Conservation (phyloP, 2,329 filamentous ascomycete genomes). For the Calonectria fujianensis region DNA sequence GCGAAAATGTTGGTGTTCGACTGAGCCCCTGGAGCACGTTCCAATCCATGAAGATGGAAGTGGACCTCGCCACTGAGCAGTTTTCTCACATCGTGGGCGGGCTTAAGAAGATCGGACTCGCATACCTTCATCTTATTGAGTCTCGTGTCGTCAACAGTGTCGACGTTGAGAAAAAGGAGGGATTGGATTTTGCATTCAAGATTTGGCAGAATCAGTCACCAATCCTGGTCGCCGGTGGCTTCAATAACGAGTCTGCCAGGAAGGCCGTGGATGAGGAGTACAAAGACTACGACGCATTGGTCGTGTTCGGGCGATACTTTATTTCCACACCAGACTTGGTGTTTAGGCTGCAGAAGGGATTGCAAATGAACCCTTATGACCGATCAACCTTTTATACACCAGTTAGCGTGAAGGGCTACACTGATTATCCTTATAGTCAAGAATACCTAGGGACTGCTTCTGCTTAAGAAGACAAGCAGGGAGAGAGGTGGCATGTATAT, state of each 20-base stretch:
- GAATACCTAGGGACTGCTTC: not conserved
- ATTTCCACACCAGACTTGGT: constrained; percentile 16
- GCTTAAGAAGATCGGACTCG: constrained; percentile 17
- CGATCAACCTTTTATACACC: constrained; percentile 19
- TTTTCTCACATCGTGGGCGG: constrained; percentile 71
- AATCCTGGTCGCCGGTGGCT: not conserved
- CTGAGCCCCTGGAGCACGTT: constrained; percentile 75
- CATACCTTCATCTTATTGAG: not conserved
- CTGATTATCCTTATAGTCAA: constrained; percentile 19
- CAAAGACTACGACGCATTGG: not conserved
- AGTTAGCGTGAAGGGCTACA: not conserved
- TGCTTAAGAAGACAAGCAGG: not conserved
- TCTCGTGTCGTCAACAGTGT: not conserved
- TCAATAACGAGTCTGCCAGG: not conserved
- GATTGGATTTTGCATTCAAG: not conserved
- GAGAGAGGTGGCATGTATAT: not conserved
- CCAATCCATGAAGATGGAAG: constrained; percentile 75
- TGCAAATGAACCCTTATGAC: constrained; percentile 24
- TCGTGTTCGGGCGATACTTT: constrained; percentile 15
- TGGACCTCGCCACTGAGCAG: constrained; percentile 73
- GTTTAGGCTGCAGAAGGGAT: constrained; percentile 1
- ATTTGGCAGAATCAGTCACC: not conserved
- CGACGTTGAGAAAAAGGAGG: not conserved
- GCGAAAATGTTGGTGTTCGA: constrained; percentile 70
- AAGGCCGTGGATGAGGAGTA: constrained; percentile 6